Base-by-base conservation (phyloP, 768 basidiomycete genomes). In the Rhodotorula graminis region DNA sequence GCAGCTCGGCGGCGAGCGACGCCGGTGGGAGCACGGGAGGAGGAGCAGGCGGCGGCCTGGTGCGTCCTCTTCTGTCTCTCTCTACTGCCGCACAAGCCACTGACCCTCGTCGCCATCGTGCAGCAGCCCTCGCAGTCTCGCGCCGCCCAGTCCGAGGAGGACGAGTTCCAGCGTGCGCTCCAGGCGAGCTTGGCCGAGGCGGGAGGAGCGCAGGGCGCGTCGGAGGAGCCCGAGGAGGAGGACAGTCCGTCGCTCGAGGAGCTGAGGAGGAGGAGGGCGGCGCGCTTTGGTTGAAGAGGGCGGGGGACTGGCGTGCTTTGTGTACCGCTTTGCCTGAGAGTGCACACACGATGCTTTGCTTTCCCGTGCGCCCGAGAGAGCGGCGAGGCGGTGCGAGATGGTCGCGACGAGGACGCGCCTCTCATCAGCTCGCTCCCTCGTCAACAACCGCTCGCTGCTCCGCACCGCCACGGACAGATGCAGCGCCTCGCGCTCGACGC, bases 211-310 rank as follows among this genome's bases (percentile, higher is more conserved):
- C 21, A 42, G 23, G 15, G 14, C 15, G 67, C 64, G 52, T 58
- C 56, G 19, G 52, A 25, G 11, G 12, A 67, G 10, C 61, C 58
- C 7, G 64, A 61, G 49, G 61, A 10, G 44, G 74, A 71, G 31
- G 74, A 75, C 61, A 49, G 67, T 19, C 74, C 74, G 56, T 69
- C 55, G 14, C 67, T 72, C 60, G 74, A 72, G 31, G 64, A 75
- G 46, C 52, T 75, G 23, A 56, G 74, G 61, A 23, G 56, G 61
- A 40, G 64, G 68, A 69, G 74, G 67, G 37, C 72, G 50, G 74
- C 74, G 50, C 59, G 74, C 61, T 75, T 75, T 7, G 74, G 60
- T 9, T 46, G 37, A 52, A 6, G 50, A 60, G 12, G 8, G 18
- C 29, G 19, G 61, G 46, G n/a, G 6, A 46, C 2, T 46, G 8